Evolutionary conservation across 2,329 filamentous ascomycete species (phyloP).

Genomic region (Epichloe gansuensis): DNA sequence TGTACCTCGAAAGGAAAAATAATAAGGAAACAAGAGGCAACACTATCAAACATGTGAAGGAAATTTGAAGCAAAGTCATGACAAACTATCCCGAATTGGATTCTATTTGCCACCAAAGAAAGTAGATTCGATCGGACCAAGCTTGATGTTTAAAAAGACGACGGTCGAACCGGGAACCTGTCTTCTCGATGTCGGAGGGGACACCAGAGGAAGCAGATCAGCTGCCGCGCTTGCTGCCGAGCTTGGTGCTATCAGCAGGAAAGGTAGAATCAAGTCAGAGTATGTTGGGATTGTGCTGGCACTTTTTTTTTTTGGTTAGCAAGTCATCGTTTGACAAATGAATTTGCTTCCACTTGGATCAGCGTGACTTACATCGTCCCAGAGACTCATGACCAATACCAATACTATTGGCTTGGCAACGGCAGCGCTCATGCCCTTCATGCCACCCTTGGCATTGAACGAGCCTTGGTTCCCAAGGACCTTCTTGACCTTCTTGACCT

Average conservation of each 20-base stretch:
- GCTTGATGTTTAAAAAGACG: slow-evolving; percentile 46
- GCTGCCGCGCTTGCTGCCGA: neutral
- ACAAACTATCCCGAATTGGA: neutral
- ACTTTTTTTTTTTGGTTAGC: too few relatives aligned
- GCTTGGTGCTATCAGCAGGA: neutral
- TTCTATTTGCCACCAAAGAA: slow-evolving; percentile 15
- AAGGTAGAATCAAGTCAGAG: slow-evolving; percentile 10
- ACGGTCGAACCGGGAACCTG: slow-evolving; percentile 35
- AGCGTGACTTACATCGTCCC: slow-evolving; percentile 40
- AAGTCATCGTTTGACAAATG: too few relatives aligned
- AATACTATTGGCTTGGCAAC: slow-evolving; percentile 32
- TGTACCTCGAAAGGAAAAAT: neutral
- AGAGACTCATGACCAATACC: slow-evolving; percentile 38
- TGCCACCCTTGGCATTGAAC: slow-evolving; percentile 44
- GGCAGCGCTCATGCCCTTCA: slow-evolving; percentile 40
- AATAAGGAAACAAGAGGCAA: neutral
- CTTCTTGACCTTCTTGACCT: slow-evolving; percentile 18
- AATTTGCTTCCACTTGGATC: too few relatives aligned
- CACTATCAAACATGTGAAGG: neutral
- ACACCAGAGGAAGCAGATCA: slow-evolving; percentile 18
- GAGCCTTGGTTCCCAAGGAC: slow-evolving; percentile 40
- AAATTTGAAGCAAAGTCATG: neutral
- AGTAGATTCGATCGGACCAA: slow-evolving; percentile 42
- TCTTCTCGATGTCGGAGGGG: slow-evolving; percentile 29
- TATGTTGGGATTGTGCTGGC: slow-evolving; percentile 50